phyloP scores from a whole-genome alignment of 2,329 filamentous ascomycete genomes.

The Fusarium newnesense region DNA sequence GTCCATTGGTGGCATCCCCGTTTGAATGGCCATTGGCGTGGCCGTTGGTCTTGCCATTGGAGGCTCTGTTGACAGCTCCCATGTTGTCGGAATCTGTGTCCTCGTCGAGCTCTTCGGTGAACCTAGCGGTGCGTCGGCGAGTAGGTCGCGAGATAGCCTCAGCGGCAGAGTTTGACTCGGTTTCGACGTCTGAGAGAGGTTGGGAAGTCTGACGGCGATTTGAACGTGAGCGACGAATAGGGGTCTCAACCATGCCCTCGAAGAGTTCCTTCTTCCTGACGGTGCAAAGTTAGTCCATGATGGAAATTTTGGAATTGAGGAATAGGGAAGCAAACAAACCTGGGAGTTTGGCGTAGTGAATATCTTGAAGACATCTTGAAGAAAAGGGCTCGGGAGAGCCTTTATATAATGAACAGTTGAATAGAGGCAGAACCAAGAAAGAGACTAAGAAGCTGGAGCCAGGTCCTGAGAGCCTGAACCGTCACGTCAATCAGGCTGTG shows the following conservation, averaged over 20 bases:
- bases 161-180: slow-evolving; percentile 58
- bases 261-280: slow-evolving; percentile 70
- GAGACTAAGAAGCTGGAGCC: slow-evolving; percentile 2
- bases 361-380: slow-evolving; percentile 52
- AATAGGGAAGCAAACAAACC: slow-evolving; percentile 42
- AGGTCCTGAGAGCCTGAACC: not conserved
- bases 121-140: slow-evolving; percentile 61
- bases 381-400: slow-evolving; percentile 15
- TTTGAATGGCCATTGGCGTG: slow-evolving; percentile 23
- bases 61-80: slow-evolving; percentile 43
- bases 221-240: slow-evolving; percentile 57
- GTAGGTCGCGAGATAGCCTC: slow-evolving; percentile 53
- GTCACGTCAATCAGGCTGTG: slow-evolving; percentile 22
- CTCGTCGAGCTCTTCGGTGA: slow-evolving; percentile 62
- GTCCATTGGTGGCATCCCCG: slow-evolving; percentile 44
- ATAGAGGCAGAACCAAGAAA: not conserved
- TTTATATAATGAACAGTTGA: slow-evolving; percentile 37
- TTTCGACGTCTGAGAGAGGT: slow-evolving; percentile 59
- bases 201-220: slow-evolving; percentile 63
- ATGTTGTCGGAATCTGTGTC: slow-evolving; percentile 47
- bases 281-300: slow-evolving; percentile 11
- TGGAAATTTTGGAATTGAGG: not conserved
- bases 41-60: slow-evolving; percentile 42
- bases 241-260: slow-evolving; percentile 70
- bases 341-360: slow-evolving; percentile 52